A percentile compares a stretch with the other conserved stretches of the same genome.
phyloP scores from a whole-genome alignment of 108 stramenopile genomes.

The Skeletonema tropicum region DNA sequence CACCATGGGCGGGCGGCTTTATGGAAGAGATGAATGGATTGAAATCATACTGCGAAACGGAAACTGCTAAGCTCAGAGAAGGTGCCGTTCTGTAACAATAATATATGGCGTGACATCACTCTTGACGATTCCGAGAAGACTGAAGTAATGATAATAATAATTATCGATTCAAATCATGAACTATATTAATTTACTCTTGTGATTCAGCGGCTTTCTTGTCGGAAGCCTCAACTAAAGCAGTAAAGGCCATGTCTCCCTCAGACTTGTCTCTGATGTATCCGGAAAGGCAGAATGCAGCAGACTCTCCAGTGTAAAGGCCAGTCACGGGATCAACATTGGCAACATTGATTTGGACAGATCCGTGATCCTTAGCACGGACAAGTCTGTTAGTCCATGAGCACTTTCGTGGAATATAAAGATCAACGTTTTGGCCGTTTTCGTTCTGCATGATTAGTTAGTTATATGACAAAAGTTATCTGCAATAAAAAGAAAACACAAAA shows the following conservation, averaged over 20 bases:
- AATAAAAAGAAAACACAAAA: not conserved
- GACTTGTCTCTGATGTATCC: slow-evolving; percentile 94
- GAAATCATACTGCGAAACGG: slow-evolving; percentile 25
- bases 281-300: slow-evolving; percentile 77
- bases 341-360: slow-evolving; percentile 96
- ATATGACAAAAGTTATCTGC: not conserved
- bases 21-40: slow-evolving; percentile 34
- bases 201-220: slow-evolving; percentile 56
- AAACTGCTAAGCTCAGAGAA: slow-evolving; percentile 22
- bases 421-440: slow-evolving; percentile 95
- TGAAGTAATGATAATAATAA: not conserved
- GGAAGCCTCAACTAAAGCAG: slow-evolving; percentile 73
- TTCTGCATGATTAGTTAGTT: slow-evolving; percentile 83
- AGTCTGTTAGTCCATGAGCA: slow-evolving; percentile 97
- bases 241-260: slow-evolving; percentile 93
- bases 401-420: slow-evolving; percentile 98
- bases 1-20: slow-evolving; percentile 36
- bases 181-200: slow-evolving; percentile 37
- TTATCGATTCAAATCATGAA: slow-evolving; percentile 5
- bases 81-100: slow-evolving; percentile 4
- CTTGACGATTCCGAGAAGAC: too few species aligned
- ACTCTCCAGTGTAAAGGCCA: slow-evolving; percentile 88
- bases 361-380: slow-evolving; percentile 94
- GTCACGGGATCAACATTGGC: slow-evolving; percentile 95
- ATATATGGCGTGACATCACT: not conserved